Percentiles rank a stretch among this genome's conserved stretches.
Conservation (phyloP, 2,329 filamentous ascomycete genomes). For the Xylariaceae sp. region DNA sequence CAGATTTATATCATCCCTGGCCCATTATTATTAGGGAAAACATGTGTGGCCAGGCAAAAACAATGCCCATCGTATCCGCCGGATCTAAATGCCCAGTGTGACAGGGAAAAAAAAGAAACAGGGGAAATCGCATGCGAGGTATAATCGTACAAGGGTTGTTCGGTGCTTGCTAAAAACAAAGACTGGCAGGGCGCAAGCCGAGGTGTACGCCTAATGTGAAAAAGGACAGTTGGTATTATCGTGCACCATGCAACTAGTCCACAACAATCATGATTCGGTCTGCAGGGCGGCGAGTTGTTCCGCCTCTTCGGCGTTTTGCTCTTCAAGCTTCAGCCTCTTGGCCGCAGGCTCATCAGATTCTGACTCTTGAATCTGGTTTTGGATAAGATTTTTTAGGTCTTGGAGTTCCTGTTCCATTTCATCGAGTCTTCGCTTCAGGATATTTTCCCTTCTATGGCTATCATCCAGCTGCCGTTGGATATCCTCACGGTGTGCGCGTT, state of each 20-base stretch:
- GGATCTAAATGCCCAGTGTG: constrained; percentile 23
- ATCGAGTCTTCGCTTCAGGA: constrained; percentile 80
- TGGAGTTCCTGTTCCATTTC: constrained; percentile 70
- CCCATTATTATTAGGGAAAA: constrained; percentile 32
- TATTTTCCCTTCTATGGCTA: constrained; percentile 78
- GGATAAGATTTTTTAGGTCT: constrained; percentile 40
- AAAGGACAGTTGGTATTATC: constrained; percentile 21
- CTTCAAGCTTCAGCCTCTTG: constrained; percentile 39
- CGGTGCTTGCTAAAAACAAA: constrained; percentile 10
- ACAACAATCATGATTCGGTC: constrained; percentile 30
- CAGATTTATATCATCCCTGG: constrained; percentile 17
- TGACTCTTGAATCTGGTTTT: constrained; percentile 35
- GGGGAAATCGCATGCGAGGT: constrained; percentile 33
- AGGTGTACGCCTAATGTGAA: not conserved
- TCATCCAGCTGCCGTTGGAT: constrained; percentile 71
- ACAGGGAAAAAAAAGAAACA: constrained; percentile 24
- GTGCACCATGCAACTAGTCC: not conserved
- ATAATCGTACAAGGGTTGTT: constrained; percentile 37
- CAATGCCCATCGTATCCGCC: constrained; percentile 26
- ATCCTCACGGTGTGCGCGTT: constrained; percentile 62
- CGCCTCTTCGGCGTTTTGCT: constrained; percentile 28
- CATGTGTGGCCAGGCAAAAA: constrained; percentile 20
- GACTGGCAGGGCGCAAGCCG: not conserved
- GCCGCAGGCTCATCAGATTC: constrained; percentile 37
- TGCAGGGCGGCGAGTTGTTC: constrained; percentile 32